Evolutionary conservation across 2,329 filamentous ascomycete species (phyloP), one percentile per base, ranked within the genome.

Genomic region (Colletotrichum salicis): DNA sequence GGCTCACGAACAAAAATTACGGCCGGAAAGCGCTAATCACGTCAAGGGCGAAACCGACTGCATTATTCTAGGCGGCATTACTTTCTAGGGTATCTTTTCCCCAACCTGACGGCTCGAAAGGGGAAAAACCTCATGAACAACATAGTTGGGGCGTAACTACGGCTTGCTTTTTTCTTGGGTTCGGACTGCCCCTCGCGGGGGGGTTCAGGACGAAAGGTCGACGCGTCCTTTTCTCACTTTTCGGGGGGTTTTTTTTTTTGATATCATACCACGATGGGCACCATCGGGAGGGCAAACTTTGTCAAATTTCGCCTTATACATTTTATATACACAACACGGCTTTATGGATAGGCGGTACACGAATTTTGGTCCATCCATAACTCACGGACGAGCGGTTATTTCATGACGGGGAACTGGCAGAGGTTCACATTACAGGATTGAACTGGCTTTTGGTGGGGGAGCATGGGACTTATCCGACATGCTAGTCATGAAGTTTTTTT

Each of bases 131-230:
- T 56, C 24, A 64, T 24, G 33, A 54, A 68, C 27, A 68, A 7
- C 27, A 63, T 13, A 51, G 19, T 22, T n/a, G 29, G 22, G 70
- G 70, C 65, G 70, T 31, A 56, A 56, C 12, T 59, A 15, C 22
- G 59, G 48, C 12, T 24, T 35, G 22, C 3, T 3, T 55, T 55
- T 33, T 31, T 33, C 27, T 29, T 31, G 27, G 29, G 35, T 51
- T 70, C 48, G 66, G 70, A 64, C 65, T 64, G 59, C 60, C 65
- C 19, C 65, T 52, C 13, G 7, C 57, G 51, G 54, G 69, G n/a
- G 69, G 69, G 55, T 55, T 45, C 63, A 64, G 69, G 65, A 69
- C 69, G 69, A 71, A 45, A 51, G 13, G 5, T 35, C 27, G 12
- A 13, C 37, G 6, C 4, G 29, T 41, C 22, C 4, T 27, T 63